phyloP scores from a whole-genome alignment of 208 protist species.

The Endotrypanum monterogeii region DNA sequence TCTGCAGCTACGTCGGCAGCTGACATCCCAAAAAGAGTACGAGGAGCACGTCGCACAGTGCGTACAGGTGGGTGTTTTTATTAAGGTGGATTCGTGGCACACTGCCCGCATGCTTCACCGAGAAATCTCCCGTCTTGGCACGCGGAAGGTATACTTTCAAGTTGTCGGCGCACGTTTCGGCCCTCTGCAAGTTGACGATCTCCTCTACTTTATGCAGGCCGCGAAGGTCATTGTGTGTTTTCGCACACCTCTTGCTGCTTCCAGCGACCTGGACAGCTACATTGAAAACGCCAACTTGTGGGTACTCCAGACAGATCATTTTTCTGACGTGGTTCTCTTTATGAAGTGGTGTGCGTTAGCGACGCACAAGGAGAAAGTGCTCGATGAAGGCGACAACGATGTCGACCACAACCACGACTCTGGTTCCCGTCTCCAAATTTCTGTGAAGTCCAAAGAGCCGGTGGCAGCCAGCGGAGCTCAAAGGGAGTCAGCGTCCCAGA shows the following conservation, averaged over 20 bases:
- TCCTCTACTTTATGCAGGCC: conserved; percentile 71
- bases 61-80: conserved; percentile 81
- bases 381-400: conserved; percentile 9
- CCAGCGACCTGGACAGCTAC: conserved; percentile 68
- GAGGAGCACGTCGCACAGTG: conserved; percentile 58
- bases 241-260: conserved; percentile 59
- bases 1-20: conserved; percentile 43
- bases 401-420: not conserved
- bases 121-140: conserved; percentile 67
- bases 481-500: conserved; percentile 1
- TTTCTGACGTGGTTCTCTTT: conserved; percentile 72
- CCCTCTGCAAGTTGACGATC: conserved; percentile 60
- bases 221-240: conserved; percentile 84
- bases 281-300: conserved; percentile 67
- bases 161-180: conserved; percentile 85
- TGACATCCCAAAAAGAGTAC: conserved; percentile 61
- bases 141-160: conserved; percentile 68
- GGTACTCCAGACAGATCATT: conserved; percentile 81
- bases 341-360: conserved; percentile 85
- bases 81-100: conserved; percentile 91
- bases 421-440: conserved; percentile 11
- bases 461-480: not conserved
- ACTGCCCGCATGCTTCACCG: conserved; percentile 79
- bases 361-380: conserved; percentile 64
- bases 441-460: conserved; percentile 5